phyloP scores from a whole-genome alignment of 495 filamentous ascomycete species.

The Symbiotaphrina buchneri region DNA sequence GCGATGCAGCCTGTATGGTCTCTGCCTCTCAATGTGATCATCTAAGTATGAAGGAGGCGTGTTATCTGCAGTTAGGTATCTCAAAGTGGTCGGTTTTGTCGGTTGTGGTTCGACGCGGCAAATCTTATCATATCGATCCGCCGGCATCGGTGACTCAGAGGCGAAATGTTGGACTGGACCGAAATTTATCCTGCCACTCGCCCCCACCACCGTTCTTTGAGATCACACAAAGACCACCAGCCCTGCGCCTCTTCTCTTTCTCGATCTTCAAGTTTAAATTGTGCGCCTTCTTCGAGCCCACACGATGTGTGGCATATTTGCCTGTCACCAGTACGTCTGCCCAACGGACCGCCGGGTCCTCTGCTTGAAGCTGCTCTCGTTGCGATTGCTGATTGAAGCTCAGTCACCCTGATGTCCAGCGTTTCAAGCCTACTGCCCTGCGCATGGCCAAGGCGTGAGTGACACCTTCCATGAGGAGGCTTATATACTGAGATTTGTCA shows the following conservation, averaged over 20 bases:
- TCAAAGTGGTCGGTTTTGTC: too few relatives aligned
- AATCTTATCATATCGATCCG: too few relatives aligned
- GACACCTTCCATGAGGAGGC: conserved; percentile 3
- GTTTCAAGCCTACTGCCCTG: conserved; percentile 92
- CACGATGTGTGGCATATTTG: conserved; percentile 52
- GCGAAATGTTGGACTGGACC: not conserved
- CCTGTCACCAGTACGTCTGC: conserved; percentile 50
- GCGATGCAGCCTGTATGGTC: too few relatives aligned
- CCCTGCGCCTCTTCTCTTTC: not conserved
- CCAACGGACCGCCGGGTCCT: not conserved
- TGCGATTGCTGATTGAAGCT: conserved; percentile 8
- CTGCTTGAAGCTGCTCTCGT: not conserved
- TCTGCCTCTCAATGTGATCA: too few relatives aligned
- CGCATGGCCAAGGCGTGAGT: conserved; percentile 88
- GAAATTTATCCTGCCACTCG: too few relatives aligned
- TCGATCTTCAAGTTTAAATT: not conserved
- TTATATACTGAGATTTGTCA: conserved; percentile 1
- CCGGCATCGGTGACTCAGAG: conserved; percentile 4
- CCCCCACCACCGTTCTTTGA: too few relatives aligned
- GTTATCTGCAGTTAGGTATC: too few relatives aligned
- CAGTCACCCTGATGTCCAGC: conserved; percentile 85
- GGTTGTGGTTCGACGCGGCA: too few relatives aligned
- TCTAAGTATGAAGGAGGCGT: too few relatives aligned
- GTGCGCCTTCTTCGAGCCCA: too few relatives aligned
- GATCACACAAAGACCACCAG: not conserved